phyloP scores from a whole-genome alignment of 257 asterid species.

The Solanum arcanum region DNA sequence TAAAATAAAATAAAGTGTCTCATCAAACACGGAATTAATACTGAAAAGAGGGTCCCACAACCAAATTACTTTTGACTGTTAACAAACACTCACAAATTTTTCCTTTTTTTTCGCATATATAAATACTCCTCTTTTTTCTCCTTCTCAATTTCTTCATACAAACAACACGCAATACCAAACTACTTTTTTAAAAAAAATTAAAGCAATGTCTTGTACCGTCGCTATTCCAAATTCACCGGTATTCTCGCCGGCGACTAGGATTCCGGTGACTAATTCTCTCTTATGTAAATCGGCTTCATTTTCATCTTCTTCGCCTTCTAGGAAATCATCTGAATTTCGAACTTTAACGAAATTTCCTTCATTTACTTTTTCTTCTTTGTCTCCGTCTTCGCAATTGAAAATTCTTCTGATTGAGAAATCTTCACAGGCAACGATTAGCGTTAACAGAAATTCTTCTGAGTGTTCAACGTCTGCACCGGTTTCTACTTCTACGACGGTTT shows the following conservation, averaged over 20 bases:
- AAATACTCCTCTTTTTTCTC: background rate
- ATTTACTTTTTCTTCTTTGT: slow-evolving; percentile 18
- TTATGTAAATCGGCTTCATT: slow-evolving; percentile 15
- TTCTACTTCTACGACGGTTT: slow-evolving; percentile 8
- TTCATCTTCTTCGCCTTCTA: slow-evolving; percentile 2
- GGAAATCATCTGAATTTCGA: slow-evolving; percentile 8
- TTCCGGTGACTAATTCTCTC: slow-evolving; percentile 3
- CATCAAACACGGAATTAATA: slow-evolving; percentile 9
- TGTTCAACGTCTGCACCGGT: slow-evolving; percentile 15
- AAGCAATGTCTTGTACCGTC: slow-evolving; percentile 22
- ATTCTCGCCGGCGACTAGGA: slow-evolving; percentile 19
- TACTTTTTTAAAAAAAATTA: background rate
- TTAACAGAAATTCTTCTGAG: slow-evolving; percentile 24
- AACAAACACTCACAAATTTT: background rate
- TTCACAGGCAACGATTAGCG: slow-evolving; percentile 19
- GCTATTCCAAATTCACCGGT: slow-evolving; percentile 64
- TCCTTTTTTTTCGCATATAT: background rate
- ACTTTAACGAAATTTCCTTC: background rate
- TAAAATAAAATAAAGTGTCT: background rate
- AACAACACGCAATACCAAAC: background rate
- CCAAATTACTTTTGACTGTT: slow-evolving; percentile 10
- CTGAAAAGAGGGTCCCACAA: background rate
- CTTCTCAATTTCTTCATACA: background rate
- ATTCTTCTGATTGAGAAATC: slow-evolving; percentile 37
- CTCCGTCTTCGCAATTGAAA: slow-evolving; percentile 39